Percentiles rank a stretch among this genome's conserved stretches.
These are phyloP conservation scores for Circinella umbellata DNA, from an alignment of 371 early-diverging fungal species.

Conservation along the genomic window DNA sequence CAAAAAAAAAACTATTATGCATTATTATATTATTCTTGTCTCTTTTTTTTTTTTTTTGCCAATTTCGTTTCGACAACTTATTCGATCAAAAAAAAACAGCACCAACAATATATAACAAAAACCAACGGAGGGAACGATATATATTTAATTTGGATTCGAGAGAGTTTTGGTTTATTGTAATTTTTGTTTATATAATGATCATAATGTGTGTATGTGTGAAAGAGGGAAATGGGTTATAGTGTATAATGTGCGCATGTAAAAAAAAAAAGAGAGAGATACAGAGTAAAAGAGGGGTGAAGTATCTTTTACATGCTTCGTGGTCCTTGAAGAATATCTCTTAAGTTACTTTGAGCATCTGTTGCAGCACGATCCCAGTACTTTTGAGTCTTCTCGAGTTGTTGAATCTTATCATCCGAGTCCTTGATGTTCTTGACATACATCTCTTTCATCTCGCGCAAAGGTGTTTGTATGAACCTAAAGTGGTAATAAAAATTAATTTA, in stretches of 20 bases:
- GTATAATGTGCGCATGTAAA: too few species aligned
- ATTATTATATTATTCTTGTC: conserved; percentile 5
- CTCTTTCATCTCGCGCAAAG: conserved; percentile 56
- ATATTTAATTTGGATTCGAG: too few species aligned
- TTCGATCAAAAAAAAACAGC: too few species aligned
- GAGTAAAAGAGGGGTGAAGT: too few species aligned
- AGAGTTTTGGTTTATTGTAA: too few species aligned
- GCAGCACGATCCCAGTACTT: conserved; percentile 75
- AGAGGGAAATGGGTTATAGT: too few species aligned
- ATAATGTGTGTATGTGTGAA: too few species aligned
- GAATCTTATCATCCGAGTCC: conserved; percentile 55
- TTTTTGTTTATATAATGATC: too few species aligned
- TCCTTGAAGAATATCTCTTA: conserved; percentile 68
- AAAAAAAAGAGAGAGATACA: too few species aligned
- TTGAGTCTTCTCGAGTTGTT: conserved; percentile 75
- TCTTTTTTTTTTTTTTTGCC: background rate
- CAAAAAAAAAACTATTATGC: conserved; percentile 12
- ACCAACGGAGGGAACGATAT: too few species aligned
- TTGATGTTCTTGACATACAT: conserved; percentile 56
- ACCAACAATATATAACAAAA: too few species aligned
- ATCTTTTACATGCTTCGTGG: conserved; percentile 45
- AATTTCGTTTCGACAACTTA: too few species aligned
- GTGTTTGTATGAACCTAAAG: conserved; percentile 68
- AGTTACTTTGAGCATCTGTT: conserved; percentile 69
- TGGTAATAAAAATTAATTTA: background rate